A percentile compares a stretch with the other conserved stretches of the same genome.
Evolutionary conservation across 2,329 filamentous ascomycete genomes (phyloP).

Genomic region (Paraphoma sp.): DNA sequence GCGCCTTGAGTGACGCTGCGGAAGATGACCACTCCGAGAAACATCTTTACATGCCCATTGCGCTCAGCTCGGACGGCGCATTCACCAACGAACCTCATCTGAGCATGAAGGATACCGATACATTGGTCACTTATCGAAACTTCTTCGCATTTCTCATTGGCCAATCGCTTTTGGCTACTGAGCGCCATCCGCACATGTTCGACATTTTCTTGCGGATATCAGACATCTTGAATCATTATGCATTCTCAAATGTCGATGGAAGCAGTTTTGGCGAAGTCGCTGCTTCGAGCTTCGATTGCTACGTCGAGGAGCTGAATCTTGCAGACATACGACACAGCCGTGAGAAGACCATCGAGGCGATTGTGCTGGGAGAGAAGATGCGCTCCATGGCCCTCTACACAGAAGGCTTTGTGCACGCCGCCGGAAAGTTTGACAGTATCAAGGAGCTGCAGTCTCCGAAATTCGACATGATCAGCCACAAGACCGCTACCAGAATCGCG

Average conservation of each 20-base stretch:
- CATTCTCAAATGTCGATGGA: constrained; percentile 67
- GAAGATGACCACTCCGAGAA: constrained; percentile 58
- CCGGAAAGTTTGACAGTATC: constrained; percentile 80
- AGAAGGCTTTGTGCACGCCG: constrained; percentile 89
- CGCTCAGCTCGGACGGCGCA: constrained; percentile 59
- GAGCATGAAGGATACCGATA: constrained; percentile 60
- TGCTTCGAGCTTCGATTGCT: constrained; percentile 71
- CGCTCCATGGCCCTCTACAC: constrained; percentile 82
- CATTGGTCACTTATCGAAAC: constrained; percentile 66
- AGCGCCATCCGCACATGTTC: constrained; percentile 62
- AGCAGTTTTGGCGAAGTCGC: constrained; percentile 70
- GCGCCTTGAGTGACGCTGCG: constrained; percentile 55
- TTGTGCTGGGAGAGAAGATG: constrained; percentile 90
- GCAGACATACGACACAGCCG: constrained; percentile 81
- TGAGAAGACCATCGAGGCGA: constrained; percentile 87
- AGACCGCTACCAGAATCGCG: constrained; percentile 81
- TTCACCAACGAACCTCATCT: constrained; percentile 39
- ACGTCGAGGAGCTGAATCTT: constrained; percentile 77
- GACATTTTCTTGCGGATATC: constrained; percentile 68
- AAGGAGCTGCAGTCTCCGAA: constrained; percentile 73
- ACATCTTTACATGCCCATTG: constrained; percentile 66
- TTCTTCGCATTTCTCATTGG: constrained; percentile 70
- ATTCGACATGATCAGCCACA: constrained; percentile 71
- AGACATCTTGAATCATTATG: constrained; percentile 62
- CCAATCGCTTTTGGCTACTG: constrained; percentile 66